phyloP scores from a whole-genome alignment of 768 basidiomycete species.

The Boletus fagicola region DNA sequence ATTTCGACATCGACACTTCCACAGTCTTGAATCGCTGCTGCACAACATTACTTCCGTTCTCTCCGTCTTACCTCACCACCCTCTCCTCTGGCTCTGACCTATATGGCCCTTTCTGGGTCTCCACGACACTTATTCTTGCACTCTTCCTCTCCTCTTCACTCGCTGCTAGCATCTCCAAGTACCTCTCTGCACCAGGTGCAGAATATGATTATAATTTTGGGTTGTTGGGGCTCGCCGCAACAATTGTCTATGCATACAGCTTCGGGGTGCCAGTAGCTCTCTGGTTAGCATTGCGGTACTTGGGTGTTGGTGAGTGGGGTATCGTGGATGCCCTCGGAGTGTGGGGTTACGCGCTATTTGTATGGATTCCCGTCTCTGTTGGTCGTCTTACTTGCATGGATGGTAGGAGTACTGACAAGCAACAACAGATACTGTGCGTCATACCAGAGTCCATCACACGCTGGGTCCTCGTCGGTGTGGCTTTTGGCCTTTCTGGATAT shows the following conservation, averaged over 20 bases:
- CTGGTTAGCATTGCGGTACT: slow-evolving; percentile 82
- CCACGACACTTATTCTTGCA: slow-evolving; percentile 90
- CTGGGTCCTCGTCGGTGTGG: slow-evolving; percentile 74
- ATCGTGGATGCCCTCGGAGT: slow-evolving; percentile 78
- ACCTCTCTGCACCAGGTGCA: slow-evolving; percentile 60
- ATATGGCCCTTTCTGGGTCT: slow-evolving; percentile 96
- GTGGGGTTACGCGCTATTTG: slow-evolving; percentile 81
- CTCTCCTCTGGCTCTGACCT: slow-evolving; percentile 60
- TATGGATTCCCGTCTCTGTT: slow-evolving; percentile 88
- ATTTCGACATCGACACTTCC: slow-evolving; percentile 86
- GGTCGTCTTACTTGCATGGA: slow-evolving; percentile 25
- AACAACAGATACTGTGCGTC: slow-evolving; percentile 73
- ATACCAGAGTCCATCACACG: slow-evolving; percentile 80
- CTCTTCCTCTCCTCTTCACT: slow-evolving; percentile 94
- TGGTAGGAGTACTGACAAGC: not conserved
- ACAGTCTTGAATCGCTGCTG: slow-evolving; percentile 76
- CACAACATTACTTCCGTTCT: slow-evolving; percentile 72
- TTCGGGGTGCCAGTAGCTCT: slow-evolving; percentile 76
- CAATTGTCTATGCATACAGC: slow-evolving; percentile 86
- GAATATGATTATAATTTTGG: slow-evolving; percentile 83
- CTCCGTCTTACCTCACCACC: slow-evolving; percentile 58
- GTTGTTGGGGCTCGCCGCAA: slow-evolving; percentile 76
- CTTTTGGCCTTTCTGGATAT: slow-evolving; percentile 78
- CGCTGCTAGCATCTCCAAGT: slow-evolving; percentile 82
- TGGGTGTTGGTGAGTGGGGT: slow-evolving; percentile 89